Percentiles rank a stretch among this genome's conserved stretches.
Conservation (phyloP, 2,329 filamentous ascomycete genomes). For the Alternaria solani region DNA sequence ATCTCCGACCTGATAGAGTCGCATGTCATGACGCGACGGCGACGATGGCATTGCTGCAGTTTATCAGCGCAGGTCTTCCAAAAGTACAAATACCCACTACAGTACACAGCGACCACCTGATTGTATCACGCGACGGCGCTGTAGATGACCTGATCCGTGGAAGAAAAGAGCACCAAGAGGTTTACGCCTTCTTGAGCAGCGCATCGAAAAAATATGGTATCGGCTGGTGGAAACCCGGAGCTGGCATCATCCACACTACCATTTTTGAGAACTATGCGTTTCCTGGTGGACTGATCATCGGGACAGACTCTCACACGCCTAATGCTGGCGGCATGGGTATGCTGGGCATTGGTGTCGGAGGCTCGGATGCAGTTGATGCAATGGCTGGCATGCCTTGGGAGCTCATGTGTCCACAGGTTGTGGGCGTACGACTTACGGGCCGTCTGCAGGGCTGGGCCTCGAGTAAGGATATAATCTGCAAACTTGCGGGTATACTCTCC, state of each 20-base stretch:
- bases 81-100: constrained; percentile 52
- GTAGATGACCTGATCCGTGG: constrained; percentile 41
- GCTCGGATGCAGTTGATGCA: constrained; percentile 39
- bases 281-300: constrained; percentile 49
- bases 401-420: constrained; percentile 42
- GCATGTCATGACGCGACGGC: constrained; percentile 56
- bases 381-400: constrained; percentile 50
- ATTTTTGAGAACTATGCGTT: constrained; percentile 54
- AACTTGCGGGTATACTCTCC: constrained; percentile 47
- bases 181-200: constrained; percentile 52
- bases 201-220: constrained; percentile 53
- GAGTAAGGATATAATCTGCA: constrained; percentile 51
- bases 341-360: constrained; percentile 47
- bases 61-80: constrained; percentile 54
- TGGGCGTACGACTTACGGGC: constrained; percentile 45
- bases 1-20: constrained; percentile 51
- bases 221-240: constrained; percentile 34
- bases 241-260: constrained; percentile 48
- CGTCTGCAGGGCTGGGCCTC: constrained; percentile 44
- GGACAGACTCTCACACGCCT: constrained; percentile 51
- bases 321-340: constrained; percentile 51
- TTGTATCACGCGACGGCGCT: constrained; percentile 48
- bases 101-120: constrained; percentile 54
- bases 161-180: constrained; percentile 45
- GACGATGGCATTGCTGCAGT: constrained; percentile 55